These are phyloP conservation scores for Claviceps arundinis DNA, from an alignment of 2,329 filamentous ascomycete genomes.

Conservation along the genomic window DNA sequence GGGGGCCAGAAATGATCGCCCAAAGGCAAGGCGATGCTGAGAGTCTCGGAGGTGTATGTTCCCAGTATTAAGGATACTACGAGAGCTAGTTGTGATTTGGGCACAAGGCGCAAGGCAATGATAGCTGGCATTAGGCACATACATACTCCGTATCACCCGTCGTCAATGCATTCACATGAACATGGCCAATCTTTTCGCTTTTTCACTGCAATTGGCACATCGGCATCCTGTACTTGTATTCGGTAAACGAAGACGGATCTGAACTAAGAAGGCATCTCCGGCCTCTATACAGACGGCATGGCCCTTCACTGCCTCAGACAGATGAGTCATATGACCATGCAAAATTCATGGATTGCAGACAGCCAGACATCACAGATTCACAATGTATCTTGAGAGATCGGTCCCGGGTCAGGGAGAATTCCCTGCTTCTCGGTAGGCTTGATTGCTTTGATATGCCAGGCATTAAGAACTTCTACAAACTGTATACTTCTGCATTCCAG, in stretches of 20 bases:
- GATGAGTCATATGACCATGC: neutral
- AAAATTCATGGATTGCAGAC: neutral
- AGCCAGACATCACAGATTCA: too few relatives aligned
- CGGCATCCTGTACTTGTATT: neutral
- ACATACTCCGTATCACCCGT: too few relatives aligned
- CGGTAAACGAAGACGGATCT: neutral
- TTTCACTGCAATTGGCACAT: neutral
- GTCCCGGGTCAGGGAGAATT: neutral
- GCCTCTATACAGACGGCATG: neutral
- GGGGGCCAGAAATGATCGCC: too few relatives aligned
- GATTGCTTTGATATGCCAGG: neutral
- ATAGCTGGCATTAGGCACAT: too few relatives aligned
- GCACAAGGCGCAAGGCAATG: too few relatives aligned
- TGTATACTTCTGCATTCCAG: constrained; percentile 1
- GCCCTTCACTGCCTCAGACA: neutral
- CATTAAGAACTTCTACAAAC: neutral
- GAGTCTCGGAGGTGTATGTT: too few relatives aligned
- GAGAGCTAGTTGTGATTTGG: too few relatives aligned
- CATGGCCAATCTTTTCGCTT: too few relatives aligned
- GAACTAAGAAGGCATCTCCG: neutral
- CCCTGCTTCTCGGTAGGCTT: constrained; percentile 1
- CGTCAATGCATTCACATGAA: too few relatives aligned
- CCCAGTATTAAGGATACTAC: too few relatives aligned
- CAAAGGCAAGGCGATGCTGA: too few relatives aligned
- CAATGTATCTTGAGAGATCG: too few relatives aligned